Base-by-base conservation (phyloP, 139 green algal genomes). In the Auxenochlorella pyrenoidosa region DNA sequence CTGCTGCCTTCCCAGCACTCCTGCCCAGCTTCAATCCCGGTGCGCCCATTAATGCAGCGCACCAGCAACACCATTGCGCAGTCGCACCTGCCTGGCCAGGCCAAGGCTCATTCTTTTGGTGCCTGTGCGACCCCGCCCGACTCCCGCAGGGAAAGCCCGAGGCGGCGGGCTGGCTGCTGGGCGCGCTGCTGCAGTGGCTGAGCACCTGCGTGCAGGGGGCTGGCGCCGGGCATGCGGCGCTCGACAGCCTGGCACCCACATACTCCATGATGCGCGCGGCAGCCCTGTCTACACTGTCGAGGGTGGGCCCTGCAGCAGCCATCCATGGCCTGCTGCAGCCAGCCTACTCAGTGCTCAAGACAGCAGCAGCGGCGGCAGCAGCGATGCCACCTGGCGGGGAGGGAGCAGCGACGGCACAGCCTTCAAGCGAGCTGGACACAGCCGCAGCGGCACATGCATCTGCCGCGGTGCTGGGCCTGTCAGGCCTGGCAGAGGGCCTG, bases 151-250 rank as follows among this genome's bases (percentile, higher is more conserved):
- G 63, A 24, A 70, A 82, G 19, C 58, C 70, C 0, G 63, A 32
- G 5, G 75, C 58, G 5, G 60, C 83, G 3, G 68, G 72, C 71
- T 91, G 86, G 86, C 51, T 92, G 71, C 70, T 92, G 41, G 72
- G 81, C 30, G 73, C 84, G 10, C 36, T 91, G 32, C 51, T 91
- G 43, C 83, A 30, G 19, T 82, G 47, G 60, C 58, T 82, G 66
- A 79, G 81, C 28, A 19, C 22, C n/a, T 79, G 41, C 13, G 2
- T 24, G 40, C 43, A 15, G 16, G 15, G 19, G 12, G 34, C 21
- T 43, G 36, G 3, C 30, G 51, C 19, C 79, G 34, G 5, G 28
- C 21, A 36, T 19, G 12, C 32, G 32, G 44, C 66, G 3, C 24
- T 51, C 0, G 82, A 78, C 44, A 71, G 32, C 66, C 40, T 86